These are phyloP conservation scores for Chenopodium suecicum DNA, from an alignment of 148 eudicot genomes.

Conservation along the genomic window DNA sequence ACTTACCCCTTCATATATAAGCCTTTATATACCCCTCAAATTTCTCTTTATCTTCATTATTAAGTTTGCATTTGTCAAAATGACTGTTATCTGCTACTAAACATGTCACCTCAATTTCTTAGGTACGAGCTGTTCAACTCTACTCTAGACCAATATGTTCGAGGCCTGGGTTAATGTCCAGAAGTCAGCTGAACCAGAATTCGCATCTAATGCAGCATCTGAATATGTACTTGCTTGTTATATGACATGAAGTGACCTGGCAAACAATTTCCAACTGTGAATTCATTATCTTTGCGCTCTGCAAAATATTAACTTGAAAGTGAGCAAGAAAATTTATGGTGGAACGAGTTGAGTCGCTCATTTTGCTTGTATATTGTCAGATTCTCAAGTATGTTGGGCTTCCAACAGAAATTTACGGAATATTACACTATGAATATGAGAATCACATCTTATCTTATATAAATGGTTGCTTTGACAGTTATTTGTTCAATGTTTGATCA, in stretches of 20 bases:
- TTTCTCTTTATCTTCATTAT: not conserved
- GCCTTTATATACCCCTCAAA: not conserved
- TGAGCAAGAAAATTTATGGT: not conserved
- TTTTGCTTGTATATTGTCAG: not conserved
- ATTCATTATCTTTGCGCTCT: not conserved
- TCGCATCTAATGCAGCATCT: not conserved
- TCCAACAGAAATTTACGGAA: not conserved
- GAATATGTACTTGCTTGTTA: not conserved
- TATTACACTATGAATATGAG: too few relatives aligned
- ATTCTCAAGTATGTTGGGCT: not conserved
- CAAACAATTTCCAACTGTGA: not conserved
- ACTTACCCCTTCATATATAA: not conserved
- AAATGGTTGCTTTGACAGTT: too few relatives aligned
- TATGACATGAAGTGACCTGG: not conserved
- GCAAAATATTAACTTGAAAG: not conserved
- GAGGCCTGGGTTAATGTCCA: conserved; percentile 68
- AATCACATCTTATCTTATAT: too few relatives aligned
- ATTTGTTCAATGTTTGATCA: too few relatives aligned
- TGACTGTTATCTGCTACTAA: not conserved
- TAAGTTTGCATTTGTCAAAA: not conserved
- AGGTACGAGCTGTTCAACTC: conserved; percentile 82
- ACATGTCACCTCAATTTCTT: conserved; percentile 24
- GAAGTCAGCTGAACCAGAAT: not conserved
- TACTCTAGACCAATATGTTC: conserved; percentile 87
- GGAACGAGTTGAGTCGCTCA: not conserved